Percentiles rank a stretch among this genome's conserved stretches.
phyloP scores from a whole-genome alignment of 2,329 filamentous ascomycete genomes.

The Ophiocordyceps camponoti-leonardi region DNA sequence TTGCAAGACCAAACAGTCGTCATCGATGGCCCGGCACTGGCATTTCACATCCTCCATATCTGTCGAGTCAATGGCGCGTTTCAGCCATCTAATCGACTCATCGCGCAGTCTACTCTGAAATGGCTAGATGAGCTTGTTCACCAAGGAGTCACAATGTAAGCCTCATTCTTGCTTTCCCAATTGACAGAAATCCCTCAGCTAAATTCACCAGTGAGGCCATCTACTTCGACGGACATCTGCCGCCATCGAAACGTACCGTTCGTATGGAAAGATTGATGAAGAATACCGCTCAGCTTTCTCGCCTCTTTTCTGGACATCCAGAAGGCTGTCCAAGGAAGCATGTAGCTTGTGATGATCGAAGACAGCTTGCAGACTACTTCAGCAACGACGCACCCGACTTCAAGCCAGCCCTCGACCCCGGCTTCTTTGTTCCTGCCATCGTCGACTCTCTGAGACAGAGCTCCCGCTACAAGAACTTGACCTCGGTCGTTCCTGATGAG shows the following conservation, averaged over 20 bases:
- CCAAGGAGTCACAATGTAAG: slow-evolving; percentile 45
- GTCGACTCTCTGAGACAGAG: slow-evolving; percentile 48
- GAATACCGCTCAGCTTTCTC: slow-evolving; percentile 36
- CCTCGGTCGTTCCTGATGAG: slow-evolving; percentile 59
- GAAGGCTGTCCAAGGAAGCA: slow-evolving; percentile 9
- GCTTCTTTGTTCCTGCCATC: slow-evolving; percentile 65
- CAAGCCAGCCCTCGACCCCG: slow-evolving; percentile 27
- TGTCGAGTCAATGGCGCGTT: slow-evolving; percentile 32
- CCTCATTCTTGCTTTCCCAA: neutral
- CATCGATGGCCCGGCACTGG: slow-evolving; percentile 66
- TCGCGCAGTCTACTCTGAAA: slow-evolving; percentile 38
- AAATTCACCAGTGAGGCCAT: slow-evolving; percentile 32
- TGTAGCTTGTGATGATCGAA: slow-evolving; percentile 4
- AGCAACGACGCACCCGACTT: slow-evolving; percentile 5
- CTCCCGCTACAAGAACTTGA: slow-evolving; percentile 21
- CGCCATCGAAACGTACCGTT: slow-evolving; percentile 43
- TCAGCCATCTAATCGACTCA: slow-evolving; percentile 43
- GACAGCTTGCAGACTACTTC: slow-evolving; percentile 9
- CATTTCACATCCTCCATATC: slow-evolving; percentile 52
- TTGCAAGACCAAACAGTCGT: slow-evolving; percentile 27
- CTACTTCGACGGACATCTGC: slow-evolving; percentile 76
- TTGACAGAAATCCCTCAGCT: neutral
- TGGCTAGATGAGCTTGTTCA: slow-evolving; percentile 45
- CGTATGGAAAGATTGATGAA: slow-evolving; percentile 43
- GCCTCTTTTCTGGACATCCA: slow-evolving; percentile 19